These are phyloP conservation scores for Pontederia paniculata DNA, from an alignment of 176 grass and related monocot species.

Conservation along the genomic window DNA sequence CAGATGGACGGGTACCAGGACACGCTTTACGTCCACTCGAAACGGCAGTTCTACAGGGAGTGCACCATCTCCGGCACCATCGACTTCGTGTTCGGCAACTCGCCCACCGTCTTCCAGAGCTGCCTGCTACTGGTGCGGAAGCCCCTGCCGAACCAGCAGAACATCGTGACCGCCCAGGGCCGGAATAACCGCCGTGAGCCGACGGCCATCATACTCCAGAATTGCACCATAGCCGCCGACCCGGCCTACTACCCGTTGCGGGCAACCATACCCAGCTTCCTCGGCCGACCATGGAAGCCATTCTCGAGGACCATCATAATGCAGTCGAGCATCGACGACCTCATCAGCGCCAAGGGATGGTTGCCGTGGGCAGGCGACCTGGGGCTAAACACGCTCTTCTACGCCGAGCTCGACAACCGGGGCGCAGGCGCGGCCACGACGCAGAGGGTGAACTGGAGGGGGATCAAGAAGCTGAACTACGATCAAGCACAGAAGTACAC, in stretches of 20 bases:
- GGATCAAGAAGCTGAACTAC: conserved; percentile 46
- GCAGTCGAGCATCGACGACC: conserved; percentile 46
- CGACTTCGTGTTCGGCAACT: conserved; percentile 89
- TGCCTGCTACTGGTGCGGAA: conserved; percentile 40
- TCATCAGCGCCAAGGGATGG: conserved; percentile 59
- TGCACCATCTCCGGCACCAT: conserved; percentile 68
- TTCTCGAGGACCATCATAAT: conserved; percentile 63
- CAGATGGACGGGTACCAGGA: conserved; percentile 63
- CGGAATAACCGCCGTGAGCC: conserved; percentile 32
- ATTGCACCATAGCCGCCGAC: conserved; percentile 56
- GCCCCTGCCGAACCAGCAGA: conserved; percentile 59
- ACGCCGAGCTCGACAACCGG: conserved; percentile 58
- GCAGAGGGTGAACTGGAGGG: conserved; percentile 45
- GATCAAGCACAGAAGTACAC: conserved; percentile 37
- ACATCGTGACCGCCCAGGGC: conserved; percentile 65
- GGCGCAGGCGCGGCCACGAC: conserved; percentile 34
- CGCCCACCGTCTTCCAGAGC: conserved; percentile 59
- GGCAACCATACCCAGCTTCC: conserved; percentile 20
- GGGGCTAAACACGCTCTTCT: conserved; percentile 59
- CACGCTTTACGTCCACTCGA: conserved; percentile 66
- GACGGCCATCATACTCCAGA: conserved; percentile 49
- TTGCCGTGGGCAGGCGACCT: conserved; percentile 53
- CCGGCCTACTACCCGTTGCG: conserved; percentile 14
- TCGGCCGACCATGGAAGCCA: conserved; percentile 71
- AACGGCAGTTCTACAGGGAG: conserved; percentile 55